These are phyloP conservation scores for Fusarium longipes DNA, from an alignment of 2,329 filamentous ascomycete genomes.

Conservation along the genomic window DNA sequence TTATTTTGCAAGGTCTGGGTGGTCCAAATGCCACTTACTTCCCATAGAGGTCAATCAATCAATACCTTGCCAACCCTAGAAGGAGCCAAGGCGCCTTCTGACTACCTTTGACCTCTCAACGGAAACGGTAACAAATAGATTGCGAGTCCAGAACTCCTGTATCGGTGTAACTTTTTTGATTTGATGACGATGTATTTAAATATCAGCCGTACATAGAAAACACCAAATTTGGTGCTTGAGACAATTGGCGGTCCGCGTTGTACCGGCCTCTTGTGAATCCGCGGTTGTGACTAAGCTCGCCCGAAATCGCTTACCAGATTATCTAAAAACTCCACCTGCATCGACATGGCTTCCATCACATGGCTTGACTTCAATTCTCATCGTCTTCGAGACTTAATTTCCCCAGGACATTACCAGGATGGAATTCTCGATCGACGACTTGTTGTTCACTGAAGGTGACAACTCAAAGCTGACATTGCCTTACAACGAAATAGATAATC, in stretches of 20 bases:
- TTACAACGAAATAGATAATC: slow-evolving; percentile 26
- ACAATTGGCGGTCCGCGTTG: not conserved
- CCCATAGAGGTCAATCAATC: too few relatives aligned
- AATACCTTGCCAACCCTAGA: not conserved
- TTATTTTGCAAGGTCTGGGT: too few relatives aligned
- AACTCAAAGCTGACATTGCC: slow-evolving; percentile 33
- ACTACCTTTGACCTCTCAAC: not conserved
- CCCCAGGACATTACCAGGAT: slow-evolving; percentile 1
- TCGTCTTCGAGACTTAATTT: not conserved
- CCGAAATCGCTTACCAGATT: slow-evolving; percentile 29
- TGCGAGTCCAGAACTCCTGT: not conserved
- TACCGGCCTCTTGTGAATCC: not conserved
- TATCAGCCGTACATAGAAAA: not conserved
- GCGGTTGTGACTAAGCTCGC: slow-evolving; percentile 33
- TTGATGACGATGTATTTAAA: too few relatives aligned
- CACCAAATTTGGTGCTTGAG: not conserved
- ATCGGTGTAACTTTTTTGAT: not conserved
- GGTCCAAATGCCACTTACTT: too few relatives aligned
- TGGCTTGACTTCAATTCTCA: not conserved
- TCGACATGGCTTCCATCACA: slow-evolving; percentile 21
- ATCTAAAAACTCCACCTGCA: slow-evolving; percentile 31
- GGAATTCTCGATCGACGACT: slow-evolving; percentile 43
- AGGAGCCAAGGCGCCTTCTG: not conserved
- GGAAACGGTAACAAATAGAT: not conserved
- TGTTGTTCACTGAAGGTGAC: slow-evolving; percentile 36